Evolutionary conservation across 495 filamentous ascomycete genomes (phyloP).

Genomic region (Antarctomyces pellizariae): DNA sequence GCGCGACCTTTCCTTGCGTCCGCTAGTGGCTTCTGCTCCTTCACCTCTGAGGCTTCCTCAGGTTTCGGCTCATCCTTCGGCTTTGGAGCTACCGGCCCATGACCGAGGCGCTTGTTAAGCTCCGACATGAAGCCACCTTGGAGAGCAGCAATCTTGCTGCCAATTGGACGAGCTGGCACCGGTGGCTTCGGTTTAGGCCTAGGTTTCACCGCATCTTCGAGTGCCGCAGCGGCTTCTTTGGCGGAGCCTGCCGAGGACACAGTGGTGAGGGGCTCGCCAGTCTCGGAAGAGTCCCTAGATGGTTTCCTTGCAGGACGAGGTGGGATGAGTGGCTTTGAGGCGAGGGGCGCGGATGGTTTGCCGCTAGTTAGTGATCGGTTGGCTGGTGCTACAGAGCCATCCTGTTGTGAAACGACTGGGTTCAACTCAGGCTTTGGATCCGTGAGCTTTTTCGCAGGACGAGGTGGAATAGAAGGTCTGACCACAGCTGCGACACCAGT

Average conservation of each 20-base stretch:
- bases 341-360: conserved; percentile 26
- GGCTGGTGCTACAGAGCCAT: conserved; percentile 22
- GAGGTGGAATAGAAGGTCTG: conserved; percentile 19
- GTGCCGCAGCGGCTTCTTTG: conserved; percentile 18
- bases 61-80: conserved; percentile 38
- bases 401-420: conserved; percentile 16
- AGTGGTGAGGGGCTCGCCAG: conserved; percentile 15
- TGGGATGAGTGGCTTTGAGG: conserved; percentile 67
- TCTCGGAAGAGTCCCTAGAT: conserved; percentile 17
- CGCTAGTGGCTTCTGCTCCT: conserved; percentile 52
- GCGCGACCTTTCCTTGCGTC: conserved; percentile 83
- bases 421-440: conserved; percentile 13
- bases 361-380: conserved; percentile 18
- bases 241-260: conserved; percentile 15
- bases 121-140: conserved; percentile 81
- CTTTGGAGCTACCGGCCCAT: conserved; percentile 52
- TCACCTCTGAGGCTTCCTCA: conserved; percentile 29
- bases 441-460: conserved; percentile 18
- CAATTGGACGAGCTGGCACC: conserved; percentile 57
- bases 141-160: conserved; percentile 71
- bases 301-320: conserved; percentile 36
- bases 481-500: conserved; percentile 12
- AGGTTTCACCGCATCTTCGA: too few relatives aligned
- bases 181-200: conserved; percentile 57
- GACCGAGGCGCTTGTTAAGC: conserved; percentile 59